Conservation (phyloP, 163 green algal genomes). For the Chlorella variabilis region DNA sequence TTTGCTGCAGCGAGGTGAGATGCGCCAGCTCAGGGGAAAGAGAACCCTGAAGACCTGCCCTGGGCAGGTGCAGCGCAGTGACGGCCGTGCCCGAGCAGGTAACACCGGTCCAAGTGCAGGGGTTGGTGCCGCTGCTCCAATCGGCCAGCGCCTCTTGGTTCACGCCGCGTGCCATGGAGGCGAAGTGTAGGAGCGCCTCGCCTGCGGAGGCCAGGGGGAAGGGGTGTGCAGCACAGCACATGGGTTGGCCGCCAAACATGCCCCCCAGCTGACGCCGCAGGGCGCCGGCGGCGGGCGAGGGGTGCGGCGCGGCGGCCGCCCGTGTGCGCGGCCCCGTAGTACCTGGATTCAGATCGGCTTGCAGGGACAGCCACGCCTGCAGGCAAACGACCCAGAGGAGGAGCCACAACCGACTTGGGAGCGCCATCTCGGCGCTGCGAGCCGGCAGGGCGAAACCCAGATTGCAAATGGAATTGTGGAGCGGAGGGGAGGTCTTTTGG, state of each 20-base stretch:
- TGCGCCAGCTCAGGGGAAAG: slow-evolving; percentile 13
- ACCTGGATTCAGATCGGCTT: background rate
- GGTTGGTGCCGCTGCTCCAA: background rate
- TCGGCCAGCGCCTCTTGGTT: background rate
- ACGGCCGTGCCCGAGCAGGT: background rate
- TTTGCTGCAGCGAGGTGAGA: slow-evolving; percentile 44
- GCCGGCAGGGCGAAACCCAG: too few relatives aligned
- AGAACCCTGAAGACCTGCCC: slow-evolving; percentile 3
- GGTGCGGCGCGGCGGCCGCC: too few relatives aligned
- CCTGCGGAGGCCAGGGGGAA: background rate
- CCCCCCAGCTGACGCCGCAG: too few relatives aligned
- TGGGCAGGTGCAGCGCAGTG: slow-evolving; percentile 3
- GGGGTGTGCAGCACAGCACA: background rate
- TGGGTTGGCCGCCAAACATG: background rate
- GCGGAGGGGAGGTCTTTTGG: too few relatives aligned
- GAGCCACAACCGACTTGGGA: too few relatives aligned
- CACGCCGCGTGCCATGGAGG: background rate
- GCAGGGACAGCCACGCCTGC: background rate
- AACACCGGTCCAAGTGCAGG: slow-evolving; percentile 20
- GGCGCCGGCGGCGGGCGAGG: too few relatives aligned
- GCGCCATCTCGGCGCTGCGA: too few relatives aligned
- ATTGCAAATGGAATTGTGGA: too few relatives aligned
- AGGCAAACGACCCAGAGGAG: background rate
- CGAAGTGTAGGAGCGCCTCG: slow-evolving; percentile 14
- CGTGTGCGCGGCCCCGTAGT: too few relatives aligned